phyloP scores from a whole-genome alignment of 352 stramenopile genomes.

The Globisporangium nagaii region DNA sequence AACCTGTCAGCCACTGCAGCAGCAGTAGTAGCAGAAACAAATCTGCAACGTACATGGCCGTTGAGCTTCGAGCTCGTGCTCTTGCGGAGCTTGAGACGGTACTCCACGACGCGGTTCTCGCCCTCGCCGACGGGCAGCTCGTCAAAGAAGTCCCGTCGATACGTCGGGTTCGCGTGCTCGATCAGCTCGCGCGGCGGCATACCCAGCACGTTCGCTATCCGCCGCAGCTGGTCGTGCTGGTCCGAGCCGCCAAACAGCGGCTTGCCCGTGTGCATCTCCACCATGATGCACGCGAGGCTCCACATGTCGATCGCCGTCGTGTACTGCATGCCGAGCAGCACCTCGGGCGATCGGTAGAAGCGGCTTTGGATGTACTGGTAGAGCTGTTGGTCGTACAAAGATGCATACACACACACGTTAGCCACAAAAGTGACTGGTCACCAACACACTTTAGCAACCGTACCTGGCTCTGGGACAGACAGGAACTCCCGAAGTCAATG shows the following conservation, averaged over 20 bases:
- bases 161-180: slow-evolving; percentile 74
- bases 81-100: slow-evolving; percentile 65
- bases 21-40: neutral
- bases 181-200: slow-evolving; percentile 92
- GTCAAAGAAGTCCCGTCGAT: slow-evolving; percentile 91
- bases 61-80: slow-evolving; percentile 23
- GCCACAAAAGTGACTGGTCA: no score
- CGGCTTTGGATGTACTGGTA: slow-evolving; percentile 98
- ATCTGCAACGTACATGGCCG: slow-evolving; percentile 23
- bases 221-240: slow-evolving; percentile 96
- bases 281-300: slow-evolving; percentile 86
- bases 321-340: slow-evolving; percentile 80
- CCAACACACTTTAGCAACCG: neutral
- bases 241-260: slow-evolving; percentile 96
- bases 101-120: slow-evolving; percentile 51
- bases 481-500: slow-evolving; percentile 99
- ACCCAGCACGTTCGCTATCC: slow-evolving; percentile 94
- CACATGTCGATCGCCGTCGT: slow-evolving; percentile 87
- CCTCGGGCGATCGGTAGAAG: slow-evolving; percentile 94
- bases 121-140: slow-evolving; percentile 61
- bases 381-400: slow-evolving; percentile 45
- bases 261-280: slow-evolving; percentile 98
- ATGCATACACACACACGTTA: neutral
- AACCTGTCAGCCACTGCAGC: neutral
- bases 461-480: slow-evolving; percentile 88